Evolutionary conservation across 805 yeast genomes (phyloP).

Genomic region (Spathaspora girioi): DNA sequence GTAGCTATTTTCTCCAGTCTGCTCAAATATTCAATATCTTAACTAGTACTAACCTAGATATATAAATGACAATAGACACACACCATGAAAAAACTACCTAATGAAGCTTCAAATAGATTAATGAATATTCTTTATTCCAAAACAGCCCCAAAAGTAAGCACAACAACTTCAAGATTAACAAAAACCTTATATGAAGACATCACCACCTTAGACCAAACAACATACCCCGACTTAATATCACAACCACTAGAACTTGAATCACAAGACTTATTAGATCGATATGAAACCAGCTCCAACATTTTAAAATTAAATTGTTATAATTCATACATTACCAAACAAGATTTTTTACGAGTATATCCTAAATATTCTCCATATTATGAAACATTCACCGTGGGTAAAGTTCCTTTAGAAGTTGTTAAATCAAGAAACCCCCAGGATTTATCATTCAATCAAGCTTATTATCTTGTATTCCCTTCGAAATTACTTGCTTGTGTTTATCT

Average conservation of each 20-base stretch:
- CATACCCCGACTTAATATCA: background rate
- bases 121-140: slow-evolving; percentile 28
- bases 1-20: too few species aligned
- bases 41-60: too few species aligned
- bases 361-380: slow-evolving; percentile 23
- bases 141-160: slow-evolving; percentile 24
- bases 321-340: slow-evolving; percentile 34
- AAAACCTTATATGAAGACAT: slow-evolving; percentile 20
- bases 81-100: slow-evolving; percentile 10
- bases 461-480: slow-evolving; percentile 45
- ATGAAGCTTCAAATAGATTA: slow-evolving; percentile 21
- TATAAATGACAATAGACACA: background rate
- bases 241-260: background rate
- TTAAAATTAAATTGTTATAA: slow-evolving; percentile 35
- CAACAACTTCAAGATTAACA: slow-evolving; percentile 24
- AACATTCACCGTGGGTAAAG: slow-evolving; percentile 4
- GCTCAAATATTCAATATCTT: too few species aligned
- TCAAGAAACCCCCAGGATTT: slow-evolving; percentile 47
- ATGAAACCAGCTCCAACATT: slow-evolving; percentile 21
- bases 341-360: slow-evolving; percentile 39
- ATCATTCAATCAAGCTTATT: slow-evolving; percentile 46
- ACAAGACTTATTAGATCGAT: background rate
- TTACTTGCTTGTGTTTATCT: slow-evolving; percentile 51
- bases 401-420: slow-evolving; percentile 32
- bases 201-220: background rate